These are phyloP conservation scores for Penicillium turbatum DNA, from an alignment of 495 filamentous ascomycete species.

Conservation along the genomic window DNA sequence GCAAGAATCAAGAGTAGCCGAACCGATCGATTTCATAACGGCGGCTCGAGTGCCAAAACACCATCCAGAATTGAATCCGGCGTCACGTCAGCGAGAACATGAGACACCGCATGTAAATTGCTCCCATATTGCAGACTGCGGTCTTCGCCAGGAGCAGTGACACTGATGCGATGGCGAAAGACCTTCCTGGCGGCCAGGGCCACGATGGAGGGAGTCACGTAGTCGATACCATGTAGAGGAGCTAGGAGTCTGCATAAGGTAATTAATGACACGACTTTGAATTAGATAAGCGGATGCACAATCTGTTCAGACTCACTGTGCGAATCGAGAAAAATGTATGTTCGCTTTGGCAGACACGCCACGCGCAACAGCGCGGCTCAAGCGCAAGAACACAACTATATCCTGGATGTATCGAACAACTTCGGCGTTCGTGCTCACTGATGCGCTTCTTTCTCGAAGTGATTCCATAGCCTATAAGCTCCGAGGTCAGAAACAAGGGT, in stretches of 20 bases:
- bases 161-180: slow-evolving; percentile 76
- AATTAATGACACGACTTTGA: background rate
- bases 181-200: slow-evolving; percentile 82
- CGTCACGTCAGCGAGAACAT: slow-evolving; percentile 61
- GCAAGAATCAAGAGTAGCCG: background rate
- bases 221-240: slow-evolving; percentile 74
- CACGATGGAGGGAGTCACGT: slow-evolving; percentile 79
- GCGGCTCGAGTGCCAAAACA: slow-evolving; percentile 69
- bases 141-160: slow-evolving; percentile 66
- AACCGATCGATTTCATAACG: slow-evolving; percentile 42
- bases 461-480: slow-evolving; percentile 37
- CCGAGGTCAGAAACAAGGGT: slow-evolving; percentile 1
- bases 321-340: slow-evolving; percentile 64
- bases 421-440: slow-evolving; percentile 55
- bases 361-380: slow-evolving; percentile 77
- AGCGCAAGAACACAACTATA: slow-evolving; percentile 75
- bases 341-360: slow-evolving; percentile 75
- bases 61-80: slow-evolving; percentile 81
- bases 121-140: slow-evolving; percentile 93
- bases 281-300: background rate
- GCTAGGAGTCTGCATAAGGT: slow-evolving; percentile 52
- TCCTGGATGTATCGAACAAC: slow-evolving; percentile 79
- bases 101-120: slow-evolving; percentile 61
- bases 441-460: slow-evolving; percentile 33
- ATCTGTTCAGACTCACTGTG: slow-evolving; percentile 43